Evolutionary conservation across 495 filamentous ascomycete genomes (phyloP).

Genomic region (Aspergillus sclerotioniger): DNA sequence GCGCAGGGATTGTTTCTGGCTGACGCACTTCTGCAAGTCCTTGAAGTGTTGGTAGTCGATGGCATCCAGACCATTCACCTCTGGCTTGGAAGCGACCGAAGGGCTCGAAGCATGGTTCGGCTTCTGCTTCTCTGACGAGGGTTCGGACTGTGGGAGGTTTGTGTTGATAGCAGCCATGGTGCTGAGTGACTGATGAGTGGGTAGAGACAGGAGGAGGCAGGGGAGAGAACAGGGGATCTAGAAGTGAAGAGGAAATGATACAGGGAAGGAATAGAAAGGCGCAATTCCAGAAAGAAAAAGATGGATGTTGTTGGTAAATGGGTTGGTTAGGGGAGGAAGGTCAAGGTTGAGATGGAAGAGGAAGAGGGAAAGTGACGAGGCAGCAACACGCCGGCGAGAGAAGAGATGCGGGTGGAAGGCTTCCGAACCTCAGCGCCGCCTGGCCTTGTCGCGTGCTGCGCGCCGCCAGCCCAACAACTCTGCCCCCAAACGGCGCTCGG

Average conservation of each 20-base stretch:
- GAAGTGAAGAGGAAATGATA: background rate
- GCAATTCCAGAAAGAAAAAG: constrained; percentile 13
- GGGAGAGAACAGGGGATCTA: background rate
- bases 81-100: constrained; percentile 29
- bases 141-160: constrained; percentile 28
- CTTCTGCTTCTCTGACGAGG: constrained; percentile 44
- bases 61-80: constrained; percentile 51
- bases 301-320: too few species aligned
- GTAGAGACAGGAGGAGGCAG: constrained; percentile 1
- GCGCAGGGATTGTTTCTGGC: background rate
- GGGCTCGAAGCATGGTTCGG: constrained; percentile 28
- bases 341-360: constrained; percentile 15
- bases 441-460: constrained; percentile 21
- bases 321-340: constrained; percentile 14
- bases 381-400: constrained; percentile 17
- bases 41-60: constrained; percentile 74
- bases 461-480: constrained; percentile 7
- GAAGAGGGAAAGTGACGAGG: constrained; percentile 17
- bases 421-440: constrained; percentile 35
- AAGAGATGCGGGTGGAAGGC: constrained; percentile 40
- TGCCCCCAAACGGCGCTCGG: background rate
- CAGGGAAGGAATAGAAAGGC: background rate
- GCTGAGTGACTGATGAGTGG: constrained; percentile 17
- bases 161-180: constrained; percentile 40
- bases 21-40: constrained; percentile 79